A percentile compares a stretch with the other conserved stretches of the same genome.
Conservation (phyloP, 306 rosid species). For the Pueraria montana region DNA sequence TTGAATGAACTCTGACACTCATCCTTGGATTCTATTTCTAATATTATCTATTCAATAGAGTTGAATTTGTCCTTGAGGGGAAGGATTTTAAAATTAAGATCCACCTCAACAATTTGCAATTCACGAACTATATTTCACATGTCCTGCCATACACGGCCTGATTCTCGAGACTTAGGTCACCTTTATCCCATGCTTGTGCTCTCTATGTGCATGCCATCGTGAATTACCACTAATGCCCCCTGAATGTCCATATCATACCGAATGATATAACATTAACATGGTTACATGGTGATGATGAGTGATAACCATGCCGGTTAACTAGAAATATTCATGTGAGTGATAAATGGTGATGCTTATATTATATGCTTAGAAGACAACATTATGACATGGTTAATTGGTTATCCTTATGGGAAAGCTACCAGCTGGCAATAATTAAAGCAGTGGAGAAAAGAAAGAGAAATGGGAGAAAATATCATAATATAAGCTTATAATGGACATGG, state of each 20-base stretch:
- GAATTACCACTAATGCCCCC: slow-evolving; percentile 9
- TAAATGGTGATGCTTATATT: slow-evolving; percentile 2
- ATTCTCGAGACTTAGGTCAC: slow-evolving; percentile 76
- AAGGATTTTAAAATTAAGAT: slow-evolving; percentile 39
- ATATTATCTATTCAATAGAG: slow-evolving; percentile 35
- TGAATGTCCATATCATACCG: slow-evolving; percentile 2
- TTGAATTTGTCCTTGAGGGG: slow-evolving; percentile 42
- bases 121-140: slow-evolving; percentile 95
- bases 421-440: neutral
- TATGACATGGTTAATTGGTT: neutral
- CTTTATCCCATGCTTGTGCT: slow-evolving; percentile 56
- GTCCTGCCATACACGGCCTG: slow-evolving; percentile 71
- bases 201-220: slow-evolving; percentile 17
- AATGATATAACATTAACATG: neutral
- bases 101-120: slow-evolving; percentile 72
- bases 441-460: neutral
- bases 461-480: neutral
- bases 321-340: slow-evolving; percentile 19
- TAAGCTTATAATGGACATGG: neutral
- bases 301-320: neutral
- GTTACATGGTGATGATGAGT: neutral
- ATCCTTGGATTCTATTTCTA: slow-evolving; percentile 82
- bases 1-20: slow-evolving; percentile 62
- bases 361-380: slow-evolving; percentile 5
- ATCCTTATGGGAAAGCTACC: neutral